Base-by-base conservation (phyloP, 352 stramenopile genomes). In the Phytophthora ramorum region DNA sequence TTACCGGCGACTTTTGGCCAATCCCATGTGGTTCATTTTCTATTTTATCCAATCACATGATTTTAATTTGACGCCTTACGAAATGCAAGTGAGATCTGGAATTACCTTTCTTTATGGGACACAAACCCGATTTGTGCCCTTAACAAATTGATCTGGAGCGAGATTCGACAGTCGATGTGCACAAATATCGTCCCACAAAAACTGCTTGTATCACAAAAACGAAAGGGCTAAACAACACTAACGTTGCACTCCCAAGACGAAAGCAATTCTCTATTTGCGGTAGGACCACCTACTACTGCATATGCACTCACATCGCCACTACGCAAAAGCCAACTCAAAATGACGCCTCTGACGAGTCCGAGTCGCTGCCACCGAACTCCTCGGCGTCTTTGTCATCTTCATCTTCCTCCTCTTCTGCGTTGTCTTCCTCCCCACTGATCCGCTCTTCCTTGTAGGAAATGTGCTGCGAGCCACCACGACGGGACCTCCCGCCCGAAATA, bases 351-450 rank as follows among this genome's bases (percentile, higher is more conserved):
- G 73, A 85, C n/a, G 61, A 64, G 37, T 81, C 73, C 2, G 71
- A 80, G 35, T 71, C 73, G 28, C 58, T 73, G 4, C 16, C 57
- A 26, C 43, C 65, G 16, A 46, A 66, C 2, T 54, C 63, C 14
- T 63, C 51, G 10, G 51, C 48, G 7, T 62, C 45, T 20, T 60
- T 43, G 16, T 79, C 58, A 0, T 69, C 47, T 10, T 20, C 47
- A 0, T 37, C 57, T 10, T 48, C 41, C 10, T 61, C 46, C 3
- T 56, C 69, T 20, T 58, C 62, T 13, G 38, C 46, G 28, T 65
- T 56, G 41, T 72, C 61, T 57, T 88, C 79, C 44, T 79, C 79
- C 2, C 82, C 70, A n/a, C 69, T 81, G 8, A 87, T 64, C 12
- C 57, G 70, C 0, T 66, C 62, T 40, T 71, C 66, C 22, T 44